phyloP scores from a whole-genome alignment of 23 red algal genomes.

The Gracilaria gracilis region DNA sequence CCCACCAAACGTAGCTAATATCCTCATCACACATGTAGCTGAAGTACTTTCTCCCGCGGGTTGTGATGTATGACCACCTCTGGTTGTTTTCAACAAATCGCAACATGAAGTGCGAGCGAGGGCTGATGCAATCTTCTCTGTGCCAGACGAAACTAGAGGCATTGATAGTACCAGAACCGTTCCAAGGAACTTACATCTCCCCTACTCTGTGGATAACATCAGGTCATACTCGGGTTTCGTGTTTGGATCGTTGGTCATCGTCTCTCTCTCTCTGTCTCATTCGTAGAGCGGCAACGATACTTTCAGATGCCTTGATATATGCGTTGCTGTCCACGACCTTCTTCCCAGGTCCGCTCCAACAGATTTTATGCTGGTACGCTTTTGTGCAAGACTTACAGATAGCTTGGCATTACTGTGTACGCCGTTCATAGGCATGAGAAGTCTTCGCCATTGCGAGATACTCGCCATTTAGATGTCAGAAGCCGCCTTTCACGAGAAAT shows the following conservation, averaged over 20 bases:
- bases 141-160: neutral
- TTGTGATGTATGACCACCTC: neutral
- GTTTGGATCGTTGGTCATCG: neutral
- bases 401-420: neutral
- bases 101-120: neutral
- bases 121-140: neutral
- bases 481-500: constrained; percentile 39
- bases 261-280: neutral
- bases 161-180: neutral
- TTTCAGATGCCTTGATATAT: constrained; percentile 22
- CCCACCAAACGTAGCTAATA: neutral
- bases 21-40: neutral
- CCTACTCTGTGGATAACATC: neutral
- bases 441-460: neutral
- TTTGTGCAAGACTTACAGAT: neutral
- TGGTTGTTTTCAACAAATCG: neutral
- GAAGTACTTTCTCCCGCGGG: neutral
- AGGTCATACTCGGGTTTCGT: neutral
- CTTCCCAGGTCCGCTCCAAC: neutral
- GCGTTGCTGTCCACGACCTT: constrained; percentile 15
- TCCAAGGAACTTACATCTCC: neutral
- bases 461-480: neutral
- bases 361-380: constrained; percentile 10
- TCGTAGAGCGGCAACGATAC: constrained; percentile 28
- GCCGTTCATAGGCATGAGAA: neutral